Evolutionary conservation across 2,329 filamentous ascomycete species (phyloP), one percentile per base, ranked within the genome.

Genomic region (Leptographium galeiforme): DNA sequence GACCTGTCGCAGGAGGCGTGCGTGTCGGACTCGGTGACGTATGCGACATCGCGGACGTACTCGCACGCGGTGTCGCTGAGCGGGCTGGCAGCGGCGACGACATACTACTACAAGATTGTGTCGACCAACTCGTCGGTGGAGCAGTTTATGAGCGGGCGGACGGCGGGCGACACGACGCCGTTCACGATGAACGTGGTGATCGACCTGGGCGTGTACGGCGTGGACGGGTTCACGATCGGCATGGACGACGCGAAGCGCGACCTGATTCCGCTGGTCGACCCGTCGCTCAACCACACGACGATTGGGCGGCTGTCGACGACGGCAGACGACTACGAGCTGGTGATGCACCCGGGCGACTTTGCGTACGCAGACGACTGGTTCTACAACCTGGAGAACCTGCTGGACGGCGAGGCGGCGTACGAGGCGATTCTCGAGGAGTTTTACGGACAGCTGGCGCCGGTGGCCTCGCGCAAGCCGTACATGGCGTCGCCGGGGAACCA

Each of bases 361-460:
- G 77, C 65, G 0, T 82, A 82, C 57, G 77, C 78, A 1, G 78
- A 81, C 55, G 73, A 80, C 62, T 81, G 78, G 78, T 68, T 67
- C 45, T 62, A 72, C 4, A 71, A 67, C 18, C 54, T 66, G 0
- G 64, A 70, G 39, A 78, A 78, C 61, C 56, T 74, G 1, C 56
- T 74, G 67, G 90, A 97, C 66, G 91, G 96, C 66, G 76, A 95
- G 44, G 89, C 96, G 65, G 97, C 91, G 0, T 97, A 96, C 63
- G 91, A 97, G 73, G 96, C 91, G 4, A 97, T 97, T 59, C 76
- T 97, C 50, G 91, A 91, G n/a, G 89, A 97, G 70, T 97, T 81
- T 61, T 81, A 77, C 65, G 65, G 69, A 51, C 74, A 80, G 58
- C 68, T 80, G 0, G 71, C 73, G 0, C 75, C 77, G 5, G 72